Conservation (phyloP, 495 filamentous ascomycete genomes). For the Neurospora sp. region DNA sequence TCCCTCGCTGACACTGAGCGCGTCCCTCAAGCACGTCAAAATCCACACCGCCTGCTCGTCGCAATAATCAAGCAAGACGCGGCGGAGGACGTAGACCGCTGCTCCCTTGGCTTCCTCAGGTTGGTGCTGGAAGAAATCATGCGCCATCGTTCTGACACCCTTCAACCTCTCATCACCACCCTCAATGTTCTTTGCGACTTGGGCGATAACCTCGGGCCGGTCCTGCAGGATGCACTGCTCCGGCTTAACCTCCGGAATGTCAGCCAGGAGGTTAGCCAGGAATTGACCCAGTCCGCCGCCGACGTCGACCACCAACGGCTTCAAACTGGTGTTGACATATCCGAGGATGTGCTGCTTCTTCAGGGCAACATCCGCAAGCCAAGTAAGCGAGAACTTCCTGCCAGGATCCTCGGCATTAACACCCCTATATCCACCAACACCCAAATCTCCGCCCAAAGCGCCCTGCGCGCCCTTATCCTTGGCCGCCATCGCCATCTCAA, state of each 20-base stretch:
- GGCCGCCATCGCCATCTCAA: constrained; percentile 12
- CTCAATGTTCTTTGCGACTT: constrained; percentile 7
- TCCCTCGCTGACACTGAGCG: constrained; percentile 1
- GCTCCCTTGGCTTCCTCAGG: constrained; percentile 35
- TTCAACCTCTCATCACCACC: constrained; percentile 10
- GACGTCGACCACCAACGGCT: constrained; percentile 36
- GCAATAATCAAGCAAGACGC: constrained; percentile 44
- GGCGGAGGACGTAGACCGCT: constrained; percentile 36
- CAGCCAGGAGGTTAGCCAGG: constrained; percentile 23
- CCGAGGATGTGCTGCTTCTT: constrained; percentile 3
- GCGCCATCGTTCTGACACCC: constrained; percentile 22
- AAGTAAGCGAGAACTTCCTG: neutral
- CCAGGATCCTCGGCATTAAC: neutral
- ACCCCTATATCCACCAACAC: neutral
- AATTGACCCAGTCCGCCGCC: constrained; percentile 40
- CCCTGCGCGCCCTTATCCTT: constrained; percentile 5
- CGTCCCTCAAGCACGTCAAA: constrained; percentile 25
- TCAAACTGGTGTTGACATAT: neutral
- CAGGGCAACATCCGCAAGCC: neutral
- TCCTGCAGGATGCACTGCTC: constrained; percentile 37
- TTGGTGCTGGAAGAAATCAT: constrained; percentile 34
- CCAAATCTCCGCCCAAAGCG: constrained; percentile 9
- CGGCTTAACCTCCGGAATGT: constrained; percentile 16
- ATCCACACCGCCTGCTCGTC: constrained; percentile 28
- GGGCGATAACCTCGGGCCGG: constrained; percentile 27